Base-by-base conservation (phyloP, 1,284 basidiomycete genomes). In the Rhodotorula mucilaginosa region DNA sequence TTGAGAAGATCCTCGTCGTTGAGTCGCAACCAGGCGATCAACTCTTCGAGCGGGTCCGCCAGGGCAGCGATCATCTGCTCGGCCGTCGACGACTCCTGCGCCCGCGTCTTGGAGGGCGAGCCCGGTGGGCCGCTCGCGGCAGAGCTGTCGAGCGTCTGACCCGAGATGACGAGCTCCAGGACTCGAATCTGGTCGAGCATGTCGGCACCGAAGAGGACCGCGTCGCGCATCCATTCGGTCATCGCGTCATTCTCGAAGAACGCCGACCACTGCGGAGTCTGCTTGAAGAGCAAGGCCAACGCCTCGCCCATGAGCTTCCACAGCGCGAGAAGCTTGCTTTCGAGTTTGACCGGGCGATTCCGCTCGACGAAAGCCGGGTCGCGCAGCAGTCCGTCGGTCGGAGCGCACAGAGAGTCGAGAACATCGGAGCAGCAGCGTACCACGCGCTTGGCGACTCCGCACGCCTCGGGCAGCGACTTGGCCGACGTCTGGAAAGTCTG, bases 191-290 rank as follows among this genome's bases (percentile, higher is more conserved):
- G 88, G 6, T 88, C 88, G 44, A 96, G 83, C 83, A 96, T 61
- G 64, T 93, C 90, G 75, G 90, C 84, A 21, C 90, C 92, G 79
- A 96, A 93, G 68, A 97, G 93, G 65, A 97, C 84, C 1, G 93
- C 94, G 80, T 97, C 95, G 72, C 93, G 88, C 95, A 98, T 97
- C 94, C 94, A 98, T 61, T 89, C 86, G 34, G 90, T 86, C 93
- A 98, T 96, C 65, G 89, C 88, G 46, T 88, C 86, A 77, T 87
- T 88, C 70, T 90, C 88, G 79, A 91, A 92, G 79, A 86, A 89
- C 16, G 83, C 81, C 0, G 95, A 87, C 94, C 94, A 98, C 29
- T 83, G 80, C 0, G 89, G 88, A 5, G 93, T 94, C 65, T 87
- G 86, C 77, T 87, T 87, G 83, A 96, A 96, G 74, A 97, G 92